Base-by-base conservation (phyloP, 2,329 filamentous ascomycete genomes). In the Neonectria faginata region DNA sequence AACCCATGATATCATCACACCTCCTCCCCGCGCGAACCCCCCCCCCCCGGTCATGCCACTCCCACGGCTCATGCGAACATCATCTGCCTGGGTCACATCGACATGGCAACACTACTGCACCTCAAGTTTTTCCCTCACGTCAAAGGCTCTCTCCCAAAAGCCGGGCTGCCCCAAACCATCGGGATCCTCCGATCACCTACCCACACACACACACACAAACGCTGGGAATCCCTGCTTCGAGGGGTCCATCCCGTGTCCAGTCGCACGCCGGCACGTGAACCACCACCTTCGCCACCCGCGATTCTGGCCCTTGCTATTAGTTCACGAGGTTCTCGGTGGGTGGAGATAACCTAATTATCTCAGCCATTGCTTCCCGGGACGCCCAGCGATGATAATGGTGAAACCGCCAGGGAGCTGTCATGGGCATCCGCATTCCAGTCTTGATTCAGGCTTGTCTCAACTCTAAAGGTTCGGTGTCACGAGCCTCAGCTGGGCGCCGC, bases 1-100 rank as follows among this genome's bases (percentile, higher is more conserved):
- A 65, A 67, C 70, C 70, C 70, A 72, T 72, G 70, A 72, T 73
- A 72, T 71, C 70, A 73, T 73, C 68, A 71, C 63, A 47, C 65
- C 67, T 66, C 65, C 67, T 66, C 68, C 68, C 68, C 67, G 69
- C 62, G 51, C 27, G 18, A 48, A 42, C 62, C 67, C 22, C 20
- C 20, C 20, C 20, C 20, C 20, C 62, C 52, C 61, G 69, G 68
- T 73, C 70, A 72, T 70, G 67, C 67, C 68, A 73, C 67, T 62
- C 53, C 44, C 54, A 41, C 27, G 54, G 31, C 62, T 65, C 52
- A 67, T 64, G 66, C 64, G 61, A 60, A 50, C 62, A 71, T 72
- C 68, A 67, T 67, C 64, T 72, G 70, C 63, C 60, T 59, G 52
- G 52, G 52, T 53, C 48, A 41, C 39, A 18, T 60, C 45, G 27